phyloP scores from a whole-genome alignment of 768 basidiomycete species.

The Boletus rubescentipes region DNA sequence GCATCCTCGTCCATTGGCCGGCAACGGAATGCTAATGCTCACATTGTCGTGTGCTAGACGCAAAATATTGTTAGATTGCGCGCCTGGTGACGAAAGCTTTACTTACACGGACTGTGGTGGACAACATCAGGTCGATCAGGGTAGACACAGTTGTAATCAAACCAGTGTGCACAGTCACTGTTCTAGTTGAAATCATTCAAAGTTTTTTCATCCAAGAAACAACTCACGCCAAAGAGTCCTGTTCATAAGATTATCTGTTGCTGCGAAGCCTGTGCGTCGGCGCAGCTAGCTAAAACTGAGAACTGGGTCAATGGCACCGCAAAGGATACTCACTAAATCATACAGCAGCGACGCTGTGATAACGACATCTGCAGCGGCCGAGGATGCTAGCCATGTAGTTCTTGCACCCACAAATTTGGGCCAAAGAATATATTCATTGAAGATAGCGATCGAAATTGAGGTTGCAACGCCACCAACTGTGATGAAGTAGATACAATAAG shows the following conservation, averaged over 20 bases:
- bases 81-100: background rate
- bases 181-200: background rate
- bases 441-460: constrained; percentile 30
- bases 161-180: constrained; percentile 33
- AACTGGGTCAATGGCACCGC: background rate
- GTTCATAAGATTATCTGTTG: constrained; percentile 38
- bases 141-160: constrained; percentile 6
- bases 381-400: constrained; percentile 43
- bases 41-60: constrained; percentile 6
- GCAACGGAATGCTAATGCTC: background rate
- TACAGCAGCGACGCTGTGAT: constrained; percentile 45
- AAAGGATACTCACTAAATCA: constrained; percentile 35
- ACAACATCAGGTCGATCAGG: constrained; percentile 20
- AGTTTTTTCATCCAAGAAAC: background rate
- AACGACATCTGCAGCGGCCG: constrained; percentile 39
- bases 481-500: no score
- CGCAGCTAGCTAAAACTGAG: constrained; percentile 28
- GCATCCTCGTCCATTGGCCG: no score
- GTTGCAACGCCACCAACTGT: constrained; percentile 40
- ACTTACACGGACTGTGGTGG: constrained; percentile 16
- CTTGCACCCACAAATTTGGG: constrained; percentile 33
- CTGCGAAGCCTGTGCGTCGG: constrained; percentile 42
- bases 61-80: background rate
- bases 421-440: constrained; percentile 35
- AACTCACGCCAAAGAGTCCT: constrained; percentile 40